A percentile compares a stretch with the other conserved stretches of the same genome.
Conservation (phyloP, 2,329 filamentous ascomycete genomes). For the Cadophora luteo-olivacea region DNA sequence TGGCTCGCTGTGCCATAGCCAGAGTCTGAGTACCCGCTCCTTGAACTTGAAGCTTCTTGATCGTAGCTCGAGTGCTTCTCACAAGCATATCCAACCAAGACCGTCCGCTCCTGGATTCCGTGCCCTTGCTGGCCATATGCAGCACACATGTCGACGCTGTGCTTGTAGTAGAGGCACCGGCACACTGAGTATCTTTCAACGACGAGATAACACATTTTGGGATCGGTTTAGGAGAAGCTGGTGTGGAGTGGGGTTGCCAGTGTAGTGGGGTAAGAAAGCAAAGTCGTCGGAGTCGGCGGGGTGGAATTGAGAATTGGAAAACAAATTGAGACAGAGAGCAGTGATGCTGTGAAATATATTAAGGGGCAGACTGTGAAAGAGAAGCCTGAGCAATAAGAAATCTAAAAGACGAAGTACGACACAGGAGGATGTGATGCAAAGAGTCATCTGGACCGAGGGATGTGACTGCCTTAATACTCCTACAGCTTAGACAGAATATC, state of each 20-base stretch:
- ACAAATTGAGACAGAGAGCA: constrained; percentile 32
- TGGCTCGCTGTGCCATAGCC: constrained; percentile 45
- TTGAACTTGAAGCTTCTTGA: constrained; percentile 33
- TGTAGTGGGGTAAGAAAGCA: constrained; percentile 28
- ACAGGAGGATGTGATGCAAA: constrained; percentile 38
- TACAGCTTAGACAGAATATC: constrained; percentile 28
- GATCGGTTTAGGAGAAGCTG: constrained; percentile 24
- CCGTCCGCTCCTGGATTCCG: constrained; percentile 67
- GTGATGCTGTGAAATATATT: constrained; percentile 42
- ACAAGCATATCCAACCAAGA: constrained; percentile 75
- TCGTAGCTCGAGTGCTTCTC: constrained; percentile 50
- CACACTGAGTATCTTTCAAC: constrained; percentile 74
- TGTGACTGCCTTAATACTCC: constrained; percentile 44
- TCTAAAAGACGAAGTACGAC: constrained; percentile 36
- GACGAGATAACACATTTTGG: constrained; percentile 72
- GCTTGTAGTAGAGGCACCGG: constrained; percentile 72
- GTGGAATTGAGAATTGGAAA: constrained; percentile 26
- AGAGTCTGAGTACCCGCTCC: constrained; percentile 43
- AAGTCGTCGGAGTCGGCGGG: constrained; percentile 24
- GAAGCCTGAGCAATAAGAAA: constrained; percentile 42
- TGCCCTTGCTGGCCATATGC: constrained; percentile 68
- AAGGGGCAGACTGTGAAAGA: constrained; percentile 40
- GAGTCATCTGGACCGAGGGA: constrained; percentile 43
- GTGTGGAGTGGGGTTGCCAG: constrained; percentile 23
- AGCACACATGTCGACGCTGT: constrained; percentile 71